Evolutionary conservation across 768 basidiomycete genomes (phyloP), one percentile per base, ranked within the genome.

Genomic region (Tricholoma matsutake): DNA sequence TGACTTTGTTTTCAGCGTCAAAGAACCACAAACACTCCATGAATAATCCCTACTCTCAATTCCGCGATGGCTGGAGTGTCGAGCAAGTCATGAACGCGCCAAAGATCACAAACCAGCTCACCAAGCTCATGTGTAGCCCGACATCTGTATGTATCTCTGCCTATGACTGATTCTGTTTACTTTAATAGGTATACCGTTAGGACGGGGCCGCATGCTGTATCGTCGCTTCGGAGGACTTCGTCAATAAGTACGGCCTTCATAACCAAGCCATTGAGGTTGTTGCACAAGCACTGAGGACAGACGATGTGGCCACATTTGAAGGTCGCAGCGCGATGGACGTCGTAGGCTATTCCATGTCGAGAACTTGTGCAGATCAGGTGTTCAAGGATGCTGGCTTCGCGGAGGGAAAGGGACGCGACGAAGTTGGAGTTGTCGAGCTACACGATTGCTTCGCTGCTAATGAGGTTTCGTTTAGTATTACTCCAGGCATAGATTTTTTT

Each of bases 261-360:
- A 94, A 92, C 68, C 92, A 94, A 68, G 91, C 91, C 14, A 91
- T 93, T 62, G 92, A 94, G 69, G 86, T 95, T 52, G 85, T 89
- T 20, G 82, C 86, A 0, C 82, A 83, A 63, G 81, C 79, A 2
- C 75, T 93, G 35, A 75, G 79, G 37, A 94, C 92, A 0, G 93
- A 94, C 67, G 77, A 80, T 11, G 77, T 84, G 1, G 71, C 72
- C 13, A 82, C 91, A 2, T 92, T 89, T 62, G 86, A 90, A 65
- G 81, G 82, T 58, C 74, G 73, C 29, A 89, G 86, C 64, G 81
- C 88, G 1, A 93, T 95, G 84, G 88, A 94, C 61, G 79, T 92
- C 2, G 84, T 89, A n/a, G 92, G 92, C 2, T 92, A 87, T 56
- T 73, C 79, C 57, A 94, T 94, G 91, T 81, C 89, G 2, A 86